Evolutionary conservation across 768 basidiomycete species (phyloP).

Genomic region (Mycena albidolilacea): DNA sequence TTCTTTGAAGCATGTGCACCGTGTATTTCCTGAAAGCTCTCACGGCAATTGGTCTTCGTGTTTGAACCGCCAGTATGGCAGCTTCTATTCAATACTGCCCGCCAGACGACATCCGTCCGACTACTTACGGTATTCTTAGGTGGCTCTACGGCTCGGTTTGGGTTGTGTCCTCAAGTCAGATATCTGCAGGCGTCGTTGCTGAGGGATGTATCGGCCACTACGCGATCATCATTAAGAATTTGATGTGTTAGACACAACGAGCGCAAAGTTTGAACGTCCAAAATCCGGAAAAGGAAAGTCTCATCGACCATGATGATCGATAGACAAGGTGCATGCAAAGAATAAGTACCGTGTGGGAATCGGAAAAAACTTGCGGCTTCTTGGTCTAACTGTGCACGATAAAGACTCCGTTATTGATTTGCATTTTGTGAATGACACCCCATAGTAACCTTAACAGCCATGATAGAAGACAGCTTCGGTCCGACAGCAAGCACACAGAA

Average conservation of each 20-base stretch:
- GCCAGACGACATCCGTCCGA: background rate
- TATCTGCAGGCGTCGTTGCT: background rate
- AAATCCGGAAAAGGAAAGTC: slow-evolving; percentile 12
- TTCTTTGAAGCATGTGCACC: background rate
- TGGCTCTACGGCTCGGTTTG: no score
- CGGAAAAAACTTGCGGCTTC: background rate
- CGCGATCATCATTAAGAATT: no score
- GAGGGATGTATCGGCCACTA: no score
- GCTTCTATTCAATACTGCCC: background rate
- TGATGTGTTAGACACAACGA: background rate
- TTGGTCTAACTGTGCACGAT: background rate
- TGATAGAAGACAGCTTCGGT: no score
- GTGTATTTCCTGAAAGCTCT: background rate
- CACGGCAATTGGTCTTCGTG: background rate
- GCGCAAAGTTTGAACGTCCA: background rate
- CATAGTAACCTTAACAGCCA: no score
- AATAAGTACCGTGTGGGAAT: background rate
- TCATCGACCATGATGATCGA: background rate
- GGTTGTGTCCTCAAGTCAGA: no score
- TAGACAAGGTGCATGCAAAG: background rate
- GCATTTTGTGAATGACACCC: no score
- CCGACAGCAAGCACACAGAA: no score
- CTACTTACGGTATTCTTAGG: no score
- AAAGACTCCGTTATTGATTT: background rate
- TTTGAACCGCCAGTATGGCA: background rate